Percentiles rank a stretch among this genome's conserved stretches.
These are phyloP conservation scores for Phaseolus lunatus DNA, from an alignment of 306 rosid genomes.

Conservation along the genomic window DNA sequence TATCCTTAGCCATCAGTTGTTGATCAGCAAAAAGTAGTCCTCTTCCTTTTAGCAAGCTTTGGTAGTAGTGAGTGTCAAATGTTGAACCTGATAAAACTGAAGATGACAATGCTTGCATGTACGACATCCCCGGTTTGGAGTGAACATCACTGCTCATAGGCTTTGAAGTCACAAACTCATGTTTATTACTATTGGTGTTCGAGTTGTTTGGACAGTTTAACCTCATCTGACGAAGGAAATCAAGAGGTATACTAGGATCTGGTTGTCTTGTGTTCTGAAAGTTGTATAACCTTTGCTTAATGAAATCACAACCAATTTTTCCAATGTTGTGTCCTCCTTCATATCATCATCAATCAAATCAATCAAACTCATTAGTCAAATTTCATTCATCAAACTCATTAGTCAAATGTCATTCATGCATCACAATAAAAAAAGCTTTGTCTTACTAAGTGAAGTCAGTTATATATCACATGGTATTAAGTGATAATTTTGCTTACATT, in stretches of 20 bases:
- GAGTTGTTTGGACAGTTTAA: slow-evolving; percentile 49
- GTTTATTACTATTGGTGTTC: slow-evolving; percentile 16
- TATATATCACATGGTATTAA: background rate
- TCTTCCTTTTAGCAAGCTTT: slow-evolving; percentile 69
- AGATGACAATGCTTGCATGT: slow-evolving; percentile 57
- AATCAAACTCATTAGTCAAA: slow-evolving; percentile 13
- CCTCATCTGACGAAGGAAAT: slow-evolving; percentile 67
- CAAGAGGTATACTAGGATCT: slow-evolving; percentile 69
- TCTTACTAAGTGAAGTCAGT: background rate
- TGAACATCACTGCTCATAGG: slow-evolving; percentile 29
- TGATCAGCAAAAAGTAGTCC: slow-evolving; percentile 90
- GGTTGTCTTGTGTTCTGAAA: slow-evolving; percentile 73
- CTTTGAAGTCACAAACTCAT: slow-evolving; percentile 31
- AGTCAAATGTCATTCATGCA: too few species aligned
- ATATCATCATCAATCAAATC: slow-evolving; percentile 42
- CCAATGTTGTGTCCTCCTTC: slow-evolving; percentile 93
- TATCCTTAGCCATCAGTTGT: slow-evolving; percentile 72
- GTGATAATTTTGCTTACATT: background rate
- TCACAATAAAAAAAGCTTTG: background rate
- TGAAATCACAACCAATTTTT: slow-evolving; percentile 74
- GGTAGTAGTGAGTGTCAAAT: slow-evolving; percentile 76
- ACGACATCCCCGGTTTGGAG: slow-evolving; percentile 51
- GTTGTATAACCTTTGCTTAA: slow-evolving; percentile 66
- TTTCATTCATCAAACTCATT: too few species aligned
- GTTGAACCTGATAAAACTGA: slow-evolving; percentile 60